A percentile compares a stretch with the other conserved stretches of the same genome.
These are phyloP conservation scores for Cladosporium sp. DNA, from an alignment of 2,329 filamentous ascomycete species.

Conservation along the genomic window DNA sequence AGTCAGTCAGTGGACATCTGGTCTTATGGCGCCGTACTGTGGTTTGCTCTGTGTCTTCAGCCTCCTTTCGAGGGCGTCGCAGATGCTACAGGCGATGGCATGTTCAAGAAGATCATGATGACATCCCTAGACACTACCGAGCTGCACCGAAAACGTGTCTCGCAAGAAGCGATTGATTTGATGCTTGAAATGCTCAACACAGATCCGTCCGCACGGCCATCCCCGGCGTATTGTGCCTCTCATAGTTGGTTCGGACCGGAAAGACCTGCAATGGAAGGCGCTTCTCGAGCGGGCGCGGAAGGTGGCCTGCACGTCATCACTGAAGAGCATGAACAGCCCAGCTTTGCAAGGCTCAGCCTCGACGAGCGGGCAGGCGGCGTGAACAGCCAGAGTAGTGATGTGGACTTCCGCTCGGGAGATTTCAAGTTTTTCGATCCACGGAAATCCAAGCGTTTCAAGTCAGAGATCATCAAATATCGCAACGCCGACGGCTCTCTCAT, in stretches of 20 bases:
- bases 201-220: conserved; percentile 73
- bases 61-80: conserved; percentile 78
- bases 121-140: conserved; percentile 63
- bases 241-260: conserved; percentile 70
- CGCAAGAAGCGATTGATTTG: conserved; percentile 67
- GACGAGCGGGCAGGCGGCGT: conserved; percentile 51
- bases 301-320: conserved; percentile 39
- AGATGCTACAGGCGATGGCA: conserved; percentile 71
- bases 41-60: conserved; percentile 72
- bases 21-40: conserved; percentile 91
- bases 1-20: conserved; percentile 92
- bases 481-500: conserved; percentile 29
- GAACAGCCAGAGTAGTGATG: conserved; percentile 24
- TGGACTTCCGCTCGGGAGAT: conserved; percentile 33
- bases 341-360: conserved; percentile 38
- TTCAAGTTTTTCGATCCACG: conserved; percentile 36
- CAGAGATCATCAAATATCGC: conserved; percentile 34
- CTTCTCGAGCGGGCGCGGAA: not conserved
- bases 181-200: conserved; percentile 73
- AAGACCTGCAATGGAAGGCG: conserved; percentile 30
- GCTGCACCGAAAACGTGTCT: conserved; percentile 57
- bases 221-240: conserved; percentile 63
- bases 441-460: conserved; percentile 44
- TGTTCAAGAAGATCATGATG: conserved; percentile 84
- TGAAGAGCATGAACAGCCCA: conserved; percentile 56